These are phyloP conservation scores for Lodderomyces oxycetoniae DNA, from an alignment of 1,139 yeast genomes.

Conservation along the genomic window DNA sequence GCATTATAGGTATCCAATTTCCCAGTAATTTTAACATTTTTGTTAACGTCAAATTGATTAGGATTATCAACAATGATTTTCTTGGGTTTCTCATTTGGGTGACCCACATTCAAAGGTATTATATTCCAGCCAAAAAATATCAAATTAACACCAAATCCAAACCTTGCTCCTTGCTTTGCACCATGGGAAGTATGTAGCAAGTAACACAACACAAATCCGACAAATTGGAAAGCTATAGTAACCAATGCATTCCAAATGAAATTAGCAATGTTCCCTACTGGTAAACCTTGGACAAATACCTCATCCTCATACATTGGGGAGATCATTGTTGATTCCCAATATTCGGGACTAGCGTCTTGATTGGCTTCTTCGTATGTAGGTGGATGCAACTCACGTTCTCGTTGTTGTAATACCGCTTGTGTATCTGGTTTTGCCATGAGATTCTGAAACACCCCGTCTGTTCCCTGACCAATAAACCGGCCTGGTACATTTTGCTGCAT, in stretches of 20 bases:
- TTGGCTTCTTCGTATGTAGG: constrained; percentile 96
- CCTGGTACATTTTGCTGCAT: constrained; percentile 45
- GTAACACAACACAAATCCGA: constrained; percentile 89
- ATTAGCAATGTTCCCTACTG: constrained; percentile 89
- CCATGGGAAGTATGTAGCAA: constrained; percentile 94
- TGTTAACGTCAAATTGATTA: constrained; percentile 47
- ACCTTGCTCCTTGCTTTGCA: constrained; percentile 91
- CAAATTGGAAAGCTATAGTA: constrained; percentile 84
- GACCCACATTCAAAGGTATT: constrained; percentile 56
- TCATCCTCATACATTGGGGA: constrained; percentile 84
- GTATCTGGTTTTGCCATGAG: constrained; percentile 79
- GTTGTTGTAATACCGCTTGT: constrained; percentile 36
- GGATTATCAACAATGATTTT: constrained; percentile 54
- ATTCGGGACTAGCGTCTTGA: constrained; percentile 91
- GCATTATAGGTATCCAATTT: constrained; percentile 45
- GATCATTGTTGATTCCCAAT: constrained; percentile 89
- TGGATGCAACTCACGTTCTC: constrained; percentile 49
- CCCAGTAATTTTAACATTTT: constrained; percentile 28
- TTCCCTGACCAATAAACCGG: constrained; percentile 49
- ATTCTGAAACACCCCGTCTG: constrained; percentile 92
- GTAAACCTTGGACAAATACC: constrained; percentile 89
- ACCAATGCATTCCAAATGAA: constrained; percentile 88
- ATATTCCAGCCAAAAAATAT: constrained; percentile 71
- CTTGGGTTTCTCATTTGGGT: constrained; percentile 32
- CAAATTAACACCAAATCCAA: constrained; percentile 86